Evolutionary conservation across 805 yeast species (phyloP), one percentile per base, ranked within the genome.

Genomic region (Saccharomycopsis fibuligera): DNA sequence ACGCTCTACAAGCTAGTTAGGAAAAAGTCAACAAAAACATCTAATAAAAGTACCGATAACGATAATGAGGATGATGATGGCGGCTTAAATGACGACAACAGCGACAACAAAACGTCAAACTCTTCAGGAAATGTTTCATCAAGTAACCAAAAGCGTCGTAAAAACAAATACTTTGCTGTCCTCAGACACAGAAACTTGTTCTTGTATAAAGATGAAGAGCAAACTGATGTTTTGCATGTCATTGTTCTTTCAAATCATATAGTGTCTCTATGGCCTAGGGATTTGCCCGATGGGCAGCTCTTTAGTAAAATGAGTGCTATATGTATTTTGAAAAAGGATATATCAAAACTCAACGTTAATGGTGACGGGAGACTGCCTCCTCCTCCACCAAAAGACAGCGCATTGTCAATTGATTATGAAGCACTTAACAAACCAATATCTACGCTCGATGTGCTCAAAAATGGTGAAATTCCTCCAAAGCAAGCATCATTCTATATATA

Each of bases 131-230:
- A 17, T 19, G 27, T 16, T 14, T 14, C 14, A 42, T 55, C 67
- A 10, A 58, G 61, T 2, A 50, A 61, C 14, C 63, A 63, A 48
- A 59, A 65, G 8, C 65, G 75, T 52, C 73, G 69, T 56, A 81
- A 78, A 58, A 86, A 82, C 59, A 67, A 79, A 37, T 85, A 72
- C 59, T 85, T 66, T 61, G 90, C 83, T 1, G 79, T 86, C 0
- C 68, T 89, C 45, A 83, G 86, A 58, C 96, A 90, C 59, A 96
- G 96, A 0, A 89, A 89, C 60, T 65, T 93, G 47, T 87, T 90
- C 60, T 68, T 93, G n/a, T 91, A 86, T 66, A 78, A 78, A 51
- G 87, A 85, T 59, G 84, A 82, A 51, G 68, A 70, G 42, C 72
- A 78, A 60, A 74, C 71, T 59, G 79, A 80, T 62, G 82, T 85